Evolutionary conservation across 768 basidiomycete species (phyloP), one percentile per base, ranked within the genome.

Genomic region (Sutorius australiensis): DNA sequence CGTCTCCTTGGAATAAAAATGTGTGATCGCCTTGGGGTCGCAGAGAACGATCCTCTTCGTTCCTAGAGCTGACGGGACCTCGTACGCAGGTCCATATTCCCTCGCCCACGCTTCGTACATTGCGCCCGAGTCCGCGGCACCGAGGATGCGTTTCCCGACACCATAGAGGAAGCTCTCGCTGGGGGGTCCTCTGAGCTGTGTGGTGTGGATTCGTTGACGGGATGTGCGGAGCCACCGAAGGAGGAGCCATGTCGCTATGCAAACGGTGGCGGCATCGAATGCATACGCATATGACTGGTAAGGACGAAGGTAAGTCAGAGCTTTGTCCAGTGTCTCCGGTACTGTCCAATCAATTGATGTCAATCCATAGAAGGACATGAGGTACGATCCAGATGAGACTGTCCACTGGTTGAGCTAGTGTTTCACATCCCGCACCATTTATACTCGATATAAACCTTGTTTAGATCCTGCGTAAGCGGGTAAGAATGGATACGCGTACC

Each of bases 1-100:
- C 2, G 51, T 46, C 9, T 63, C 58, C 3, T 57, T 57, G n/a
- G 51, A 28, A 28, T 55, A 43, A 4, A 48, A 53, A 33, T 63
- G 58, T 9, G 62, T 39, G 17, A 63, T 60, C 4, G 61, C 58
- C 49, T 77, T 81, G 3, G 75, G 75, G 55, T 80, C 80, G 40
- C 71, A 68, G 16, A 67, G 33, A 6, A 67, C 14, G 21, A 66
- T 45, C 34, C 21, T 45, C 10, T 39, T 41, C 3, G 16, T 28
- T 2, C 65, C 57, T 11, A 67, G 11, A 1, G 55, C 42, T 12
- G 53, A 53, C 8, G 66, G 63, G 9, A 58, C 37, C 5, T 30
- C 40, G 17, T 62, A 67, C 10, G 33, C 62, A 0, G 44, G 36
- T 2, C 65, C 66, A 32, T 59, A 67, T 27, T 59, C 57, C 14